Evolutionary conservation across 306 rosid genomes (phyloP).

Genomic region (Sechiopsis laciniata): DNA sequence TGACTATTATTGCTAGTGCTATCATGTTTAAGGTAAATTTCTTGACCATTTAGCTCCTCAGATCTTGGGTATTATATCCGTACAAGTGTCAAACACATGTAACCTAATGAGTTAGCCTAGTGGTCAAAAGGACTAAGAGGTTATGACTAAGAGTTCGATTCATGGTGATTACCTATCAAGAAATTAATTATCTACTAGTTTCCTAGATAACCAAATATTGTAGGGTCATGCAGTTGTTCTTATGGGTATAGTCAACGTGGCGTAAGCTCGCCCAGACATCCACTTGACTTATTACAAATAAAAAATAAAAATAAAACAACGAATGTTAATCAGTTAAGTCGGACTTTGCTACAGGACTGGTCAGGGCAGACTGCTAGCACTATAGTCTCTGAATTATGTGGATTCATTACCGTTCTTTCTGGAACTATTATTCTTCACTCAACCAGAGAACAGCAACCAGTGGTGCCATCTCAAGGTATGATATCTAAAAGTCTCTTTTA

Average conservation of each 20-base stretch:
- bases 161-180: too few relatives aligned
- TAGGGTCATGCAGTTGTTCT: too few relatives aligned
- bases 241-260: too few relatives aligned
- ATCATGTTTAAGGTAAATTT: conserved; percentile 76
- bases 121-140: too few relatives aligned
- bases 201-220: too few relatives aligned
- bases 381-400: conserved; percentile 85
- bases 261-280: too few relatives aligned
- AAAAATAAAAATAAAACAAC: neutral
- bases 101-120: too few relatives aligned
- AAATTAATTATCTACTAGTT: too few relatives aligned
- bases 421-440: conserved; percentile 84
- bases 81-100: too few relatives aligned
- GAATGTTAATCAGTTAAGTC: neutral
- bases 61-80: neutral
- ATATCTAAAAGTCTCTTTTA: conserved; percentile 20
- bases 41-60: conserved; percentile 8
- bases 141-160: too few relatives aligned
- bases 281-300: neutral
- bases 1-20: conserved; percentile 78
- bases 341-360: conserved; percentile 65
- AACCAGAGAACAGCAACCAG: conserved; percentile 68
- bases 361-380: conserved; percentile 70
- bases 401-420: conserved; percentile 82
- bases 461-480: conserved; percentile 52